These are phyloP conservation scores for Aspergillus sparsus DNA, from an alignment of 495 filamentous ascomycete genomes.

Conservation along the genomic window DNA sequence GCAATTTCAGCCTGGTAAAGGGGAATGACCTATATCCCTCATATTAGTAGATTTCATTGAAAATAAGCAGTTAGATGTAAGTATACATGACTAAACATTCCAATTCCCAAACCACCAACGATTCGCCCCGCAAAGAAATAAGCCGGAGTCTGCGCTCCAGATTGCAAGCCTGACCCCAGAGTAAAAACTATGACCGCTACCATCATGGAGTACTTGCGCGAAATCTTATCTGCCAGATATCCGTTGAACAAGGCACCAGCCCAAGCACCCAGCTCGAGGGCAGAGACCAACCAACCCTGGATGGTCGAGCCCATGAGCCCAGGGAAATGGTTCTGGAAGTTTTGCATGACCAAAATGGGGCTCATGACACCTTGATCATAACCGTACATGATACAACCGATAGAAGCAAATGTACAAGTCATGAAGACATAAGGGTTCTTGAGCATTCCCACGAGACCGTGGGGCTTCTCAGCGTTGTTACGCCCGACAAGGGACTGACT, in stretches of 20 bases:
- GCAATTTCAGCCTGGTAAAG: constrained; percentile 35
- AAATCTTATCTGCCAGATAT: constrained; percentile 71
- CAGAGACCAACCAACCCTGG: constrained; percentile 75
- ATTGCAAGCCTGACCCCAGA: constrained; percentile 55
- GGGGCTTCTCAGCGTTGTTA: constrained; percentile 13
- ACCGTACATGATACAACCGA: constrained; percentile 30
- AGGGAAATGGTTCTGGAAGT: constrained; percentile 44
- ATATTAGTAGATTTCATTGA: background rate
- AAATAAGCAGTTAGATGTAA: background rate
- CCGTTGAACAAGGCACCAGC: constrained; percentile 73
- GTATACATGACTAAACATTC: constrained; percentile 56
- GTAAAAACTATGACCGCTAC: constrained; percentile 71
- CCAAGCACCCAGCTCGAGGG: constrained; percentile 83
- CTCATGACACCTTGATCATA: constrained; percentile 85
- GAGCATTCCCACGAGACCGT: constrained; percentile 13
- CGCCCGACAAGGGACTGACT: constrained; percentile 15
- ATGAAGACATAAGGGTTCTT: constrained; percentile 13
- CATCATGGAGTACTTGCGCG: constrained; percentile 75
- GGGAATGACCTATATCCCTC: constrained; percentile 13
- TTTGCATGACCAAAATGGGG: constrained; percentile 44
- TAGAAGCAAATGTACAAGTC: constrained; percentile 9
- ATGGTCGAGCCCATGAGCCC: constrained; percentile 59
- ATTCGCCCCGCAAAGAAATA: constrained; percentile 51
- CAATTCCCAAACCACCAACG: constrained; percentile 59
- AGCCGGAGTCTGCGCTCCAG: constrained; percentile 37